These are phyloP conservation scores for Stephanodiscus triporus DNA, from an alignment of 108 stramenopile genomes.

Conservation along the genomic window DNA sequence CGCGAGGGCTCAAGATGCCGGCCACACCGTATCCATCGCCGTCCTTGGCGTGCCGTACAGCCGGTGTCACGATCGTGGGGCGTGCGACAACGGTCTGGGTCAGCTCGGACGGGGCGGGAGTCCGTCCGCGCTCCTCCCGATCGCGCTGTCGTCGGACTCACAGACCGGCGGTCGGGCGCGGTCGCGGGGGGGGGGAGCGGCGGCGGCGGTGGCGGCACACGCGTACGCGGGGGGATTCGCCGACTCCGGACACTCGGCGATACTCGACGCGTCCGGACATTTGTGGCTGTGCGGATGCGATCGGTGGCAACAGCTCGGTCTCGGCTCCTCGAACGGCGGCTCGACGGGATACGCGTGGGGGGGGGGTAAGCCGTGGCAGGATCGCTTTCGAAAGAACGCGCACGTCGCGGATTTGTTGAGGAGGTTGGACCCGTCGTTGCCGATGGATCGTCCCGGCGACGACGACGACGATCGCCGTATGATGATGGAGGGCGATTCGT, in stretches of 20 bases:
- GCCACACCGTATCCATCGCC: conserved; percentile 29
- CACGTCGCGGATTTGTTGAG: conserved; percentile 43
- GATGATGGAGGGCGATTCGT: neutral
- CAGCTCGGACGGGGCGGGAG: conserved; percentile 30
- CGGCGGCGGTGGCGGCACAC: neutral
- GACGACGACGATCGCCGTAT: neutral
- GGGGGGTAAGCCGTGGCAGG: conserved; percentile 65
- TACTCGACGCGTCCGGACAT: conserved; percentile 50
- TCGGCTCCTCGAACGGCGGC: conserved; percentile 62
- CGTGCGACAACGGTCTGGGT: conserved; percentile 36
- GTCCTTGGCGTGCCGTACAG: conserved; percentile 23
- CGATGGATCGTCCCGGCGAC: too few relatives aligned
- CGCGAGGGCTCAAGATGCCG: conserved; percentile 33
- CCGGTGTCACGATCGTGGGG: conserved; percentile 22
- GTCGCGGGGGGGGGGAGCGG: neutral
- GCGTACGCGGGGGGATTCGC: conserved; percentile 56
- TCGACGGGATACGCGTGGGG: conserved; percentile 71
- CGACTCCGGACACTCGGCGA: conserved; percentile 65
- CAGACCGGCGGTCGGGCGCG: neutral
- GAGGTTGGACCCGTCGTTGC: conserved; percentile 16
- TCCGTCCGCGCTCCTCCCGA: conserved; percentile 14
- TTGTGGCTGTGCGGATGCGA: conserved; percentile 73
- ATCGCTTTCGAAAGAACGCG: conserved; percentile 38
- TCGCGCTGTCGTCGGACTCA: conserved; percentile 12
- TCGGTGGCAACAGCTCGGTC: conserved; percentile 78